Base-by-base conservation (phyloP, 306 rosid genomes). In the Hippophae rhamnoides region DNA sequence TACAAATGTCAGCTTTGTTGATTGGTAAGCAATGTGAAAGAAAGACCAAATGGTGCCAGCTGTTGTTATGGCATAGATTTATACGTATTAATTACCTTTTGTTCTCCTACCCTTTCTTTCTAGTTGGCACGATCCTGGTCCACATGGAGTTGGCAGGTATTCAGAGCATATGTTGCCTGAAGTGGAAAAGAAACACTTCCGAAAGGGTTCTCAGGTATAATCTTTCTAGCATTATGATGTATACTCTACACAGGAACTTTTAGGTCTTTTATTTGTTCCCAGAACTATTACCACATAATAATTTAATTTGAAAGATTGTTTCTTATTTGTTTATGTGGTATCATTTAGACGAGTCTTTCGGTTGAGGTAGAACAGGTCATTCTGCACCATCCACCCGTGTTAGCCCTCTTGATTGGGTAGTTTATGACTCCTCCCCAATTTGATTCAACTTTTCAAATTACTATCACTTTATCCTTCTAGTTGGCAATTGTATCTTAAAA, bases 181-280 rank as follows among this genome's bases (percentile, higher is more conserved):
- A 79, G 90, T 90, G 41, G 79, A 83, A 69, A 79, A 43, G 71
- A 70, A 72, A 42, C 80, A 85, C 66, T 90, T 90, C 56, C 84
- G 86, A 47, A 90, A 90, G 84, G 98, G 96, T 62, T 87, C 98
- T n/a, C 96, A 87, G 96, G 98, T 85, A 78, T 63, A 14, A 63
- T 44, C 45, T 62, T 56, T 43, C 7, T 14, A 55, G 47, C 10
- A n/a, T 42, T 5, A 9, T 41, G 61, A 42, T 13, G 13, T n/a
- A 4, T 56, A n/a, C 53, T 18, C 23, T 18, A 18, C 23, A 18
- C 23, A 18, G 23, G 23, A 18, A 18, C 23, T 18, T 18, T 18
- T 18, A 18, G 23, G 23, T 18, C 23, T 18, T 18, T 18, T 18
- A 18, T 18, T 18, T 18, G 23, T 18, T 18, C 23, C 23, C 23